Evolutionary conservation across 2,329 filamentous ascomycete species (phyloP).

Genomic region (Orbilia ellipsospora): DNA sequence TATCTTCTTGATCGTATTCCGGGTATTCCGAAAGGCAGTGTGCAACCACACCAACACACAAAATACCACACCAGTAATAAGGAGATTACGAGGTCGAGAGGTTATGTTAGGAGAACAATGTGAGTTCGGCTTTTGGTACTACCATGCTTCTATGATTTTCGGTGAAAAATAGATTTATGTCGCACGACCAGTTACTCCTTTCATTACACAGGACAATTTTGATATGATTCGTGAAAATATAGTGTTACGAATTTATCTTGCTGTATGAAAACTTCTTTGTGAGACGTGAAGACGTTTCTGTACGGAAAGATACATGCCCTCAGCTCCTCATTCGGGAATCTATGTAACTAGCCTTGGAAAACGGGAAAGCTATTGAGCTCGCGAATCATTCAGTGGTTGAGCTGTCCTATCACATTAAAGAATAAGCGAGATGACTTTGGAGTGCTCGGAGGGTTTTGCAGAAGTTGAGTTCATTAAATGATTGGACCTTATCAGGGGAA

Average conservation of each 20-base stretch:
- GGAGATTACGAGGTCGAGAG: neutral
- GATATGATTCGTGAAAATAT: neutral
- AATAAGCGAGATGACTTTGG: constrained; percentile 16
- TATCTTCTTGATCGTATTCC: no score
- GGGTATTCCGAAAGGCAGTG: neutral
- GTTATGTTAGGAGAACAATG: neutral
- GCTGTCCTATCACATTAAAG: constrained; percentile 21
- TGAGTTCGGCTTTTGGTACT: neutral
- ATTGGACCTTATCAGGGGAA: neutral
- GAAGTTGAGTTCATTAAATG: no score
- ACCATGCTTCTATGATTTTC: constrained; percentile 9
- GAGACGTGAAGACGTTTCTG: neutral
- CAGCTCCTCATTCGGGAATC: constrained; percentile 16
- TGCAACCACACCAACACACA: constrained; percentile 50
- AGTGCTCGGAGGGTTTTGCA: no score
- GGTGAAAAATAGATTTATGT: neutral
- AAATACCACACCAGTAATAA: constrained; percentile 43
- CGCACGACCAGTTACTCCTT: neutral
- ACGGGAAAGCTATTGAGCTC: constrained; percentile 1
- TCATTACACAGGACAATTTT: constrained; percentile 8
- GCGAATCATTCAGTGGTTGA: neutral
- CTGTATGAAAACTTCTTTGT: constrained; percentile 28
- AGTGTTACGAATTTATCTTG: neutral
- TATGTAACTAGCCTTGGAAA: constrained; percentile 29
- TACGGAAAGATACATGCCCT: constrained; percentile 17